Evolutionary conservation across 2,329 filamentous ascomycete species (phyloP).

Genomic region (Hortaea werneckii): DNA sequence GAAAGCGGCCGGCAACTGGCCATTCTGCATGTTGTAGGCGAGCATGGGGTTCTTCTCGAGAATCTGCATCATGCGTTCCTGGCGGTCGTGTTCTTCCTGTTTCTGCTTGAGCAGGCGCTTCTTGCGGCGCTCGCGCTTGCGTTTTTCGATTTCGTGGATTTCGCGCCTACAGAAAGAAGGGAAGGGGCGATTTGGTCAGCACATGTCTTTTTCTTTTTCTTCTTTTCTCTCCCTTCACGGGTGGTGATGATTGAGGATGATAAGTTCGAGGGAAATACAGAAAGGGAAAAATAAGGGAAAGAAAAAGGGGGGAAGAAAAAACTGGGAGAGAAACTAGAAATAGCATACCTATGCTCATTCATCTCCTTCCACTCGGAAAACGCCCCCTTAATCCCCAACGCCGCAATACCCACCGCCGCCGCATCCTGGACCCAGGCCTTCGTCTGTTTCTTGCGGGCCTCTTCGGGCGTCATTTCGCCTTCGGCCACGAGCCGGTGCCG

Average conservation of each 20-base stretch:
- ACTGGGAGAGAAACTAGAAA: too few relatives aligned
- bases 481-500: constrained; percentile 50
- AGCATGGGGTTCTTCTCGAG: constrained; percentile 22
- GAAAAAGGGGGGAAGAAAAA: background rate
- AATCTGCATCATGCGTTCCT: constrained; percentile 27
- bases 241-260: too few relatives aligned
- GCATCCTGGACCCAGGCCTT: constrained; percentile 56
- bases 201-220: background rate
- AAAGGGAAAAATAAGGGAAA: too few relatives aligned
- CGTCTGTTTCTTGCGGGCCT: constrained; percentile 51
- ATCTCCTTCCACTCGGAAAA: constrained; percentile 59
- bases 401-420: constrained; percentile 57
- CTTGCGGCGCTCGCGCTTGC: constrained; percentile 32
- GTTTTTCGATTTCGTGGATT: constrained; percentile 43
- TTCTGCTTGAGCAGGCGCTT: constrained; percentile 31
- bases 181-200: constrained; percentile 11
- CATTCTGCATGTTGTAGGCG: constrained; percentile 15
- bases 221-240: too few relatives aligned
- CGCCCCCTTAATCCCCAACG: constrained; percentile 57
- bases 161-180: constrained; percentile 20
- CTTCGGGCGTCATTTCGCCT: constrained; percentile 52
- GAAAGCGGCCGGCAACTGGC: constrained; percentile 1
- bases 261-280: too few relatives aligned
- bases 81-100: constrained; percentile 34
- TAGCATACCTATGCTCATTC: constrained; percentile 49